Percentiles rank a stretch among this genome's conserved stretches.
phyloP scores from a whole-genome alignment of 441 rosid species.

The Croton setiger region DNA sequence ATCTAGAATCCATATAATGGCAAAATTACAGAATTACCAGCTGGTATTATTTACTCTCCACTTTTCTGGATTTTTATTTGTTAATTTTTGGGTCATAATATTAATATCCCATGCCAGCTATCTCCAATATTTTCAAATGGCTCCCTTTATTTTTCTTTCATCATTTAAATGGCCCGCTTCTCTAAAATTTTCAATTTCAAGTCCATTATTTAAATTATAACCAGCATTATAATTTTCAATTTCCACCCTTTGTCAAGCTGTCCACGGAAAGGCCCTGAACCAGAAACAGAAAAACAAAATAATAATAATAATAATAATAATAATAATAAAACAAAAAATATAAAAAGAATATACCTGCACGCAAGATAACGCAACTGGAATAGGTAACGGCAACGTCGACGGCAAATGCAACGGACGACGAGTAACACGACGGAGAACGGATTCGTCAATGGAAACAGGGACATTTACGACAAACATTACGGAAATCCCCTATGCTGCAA shows the following conservation, averaged over 20 bases:
- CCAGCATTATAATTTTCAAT: no score
- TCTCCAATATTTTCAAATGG: background rate
- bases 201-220: background rate
- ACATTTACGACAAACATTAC: constrained; percentile 16
- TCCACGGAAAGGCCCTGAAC: background rate
- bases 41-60: no score
- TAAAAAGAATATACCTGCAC: constrained; percentile 29
- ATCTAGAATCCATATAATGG: no score
- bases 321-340: background rate
- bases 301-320: no score
- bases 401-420: constrained; percentile 18
- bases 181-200: background rate
- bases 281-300: background rate
- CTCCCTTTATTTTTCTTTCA: background rate
- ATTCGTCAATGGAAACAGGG: background rate
- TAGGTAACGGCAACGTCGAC: constrained; percentile 14
- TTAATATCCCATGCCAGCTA: no score
- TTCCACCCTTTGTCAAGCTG: no score
- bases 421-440: constrained; percentile 1
- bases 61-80: background rate
- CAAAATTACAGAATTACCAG: no score
- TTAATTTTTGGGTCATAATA: background rate
- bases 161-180: no score
- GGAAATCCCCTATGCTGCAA: constrained; percentile 1
- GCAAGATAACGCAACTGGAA: constrained; percentile 26